Evolutionary conservation across 441 rosid genomes (phyloP).

Genomic region (Metrosideros polymorpha): DNA sequence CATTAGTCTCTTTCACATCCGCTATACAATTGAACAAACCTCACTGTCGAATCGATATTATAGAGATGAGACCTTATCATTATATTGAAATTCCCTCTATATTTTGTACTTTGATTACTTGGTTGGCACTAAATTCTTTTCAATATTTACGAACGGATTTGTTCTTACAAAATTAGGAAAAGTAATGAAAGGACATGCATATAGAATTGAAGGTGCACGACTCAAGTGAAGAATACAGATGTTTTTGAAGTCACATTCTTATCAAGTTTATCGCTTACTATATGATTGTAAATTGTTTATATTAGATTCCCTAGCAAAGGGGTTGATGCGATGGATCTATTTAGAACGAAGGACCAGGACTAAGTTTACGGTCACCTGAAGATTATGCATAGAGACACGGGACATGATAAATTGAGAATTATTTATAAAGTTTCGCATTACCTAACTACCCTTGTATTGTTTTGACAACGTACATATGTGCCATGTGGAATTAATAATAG

Average conservation of each 20-base stretch:
- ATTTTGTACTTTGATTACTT: not conserved
- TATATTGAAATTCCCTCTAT: not conserved
- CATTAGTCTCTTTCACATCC: not conserved
- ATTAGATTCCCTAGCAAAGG: not conserved
- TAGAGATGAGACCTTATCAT: not conserved
- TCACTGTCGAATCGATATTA: not conserved
- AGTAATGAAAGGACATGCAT: not conserved
- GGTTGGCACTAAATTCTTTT: not conserved
- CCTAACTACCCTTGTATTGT: not conserved
- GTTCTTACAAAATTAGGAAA: not conserved
- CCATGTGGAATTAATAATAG: not conserved
- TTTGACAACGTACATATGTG: not conserved
- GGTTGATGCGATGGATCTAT: not conserved
- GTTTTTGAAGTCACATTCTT: not conserved
- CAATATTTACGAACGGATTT: not conserved
- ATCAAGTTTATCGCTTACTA: not conserved
- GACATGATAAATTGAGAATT: not conserved
- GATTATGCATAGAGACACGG: not conserved
- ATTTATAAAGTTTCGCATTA: not conserved
- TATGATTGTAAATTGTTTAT: not conserved
- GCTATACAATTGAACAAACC: not conserved
- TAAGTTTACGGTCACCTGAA: not conserved
- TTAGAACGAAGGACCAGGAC: fast-evolving
- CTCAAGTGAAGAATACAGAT: not conserved
- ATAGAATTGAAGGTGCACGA: not conserved